A percentile compares a stretch with the other conserved stretches of the same genome.
These are phyloP conservation scores for Blastomyces emzantsi DNA, from an alignment of 2,329 filamentous ascomycete species.

Conservation along the genomic window DNA sequence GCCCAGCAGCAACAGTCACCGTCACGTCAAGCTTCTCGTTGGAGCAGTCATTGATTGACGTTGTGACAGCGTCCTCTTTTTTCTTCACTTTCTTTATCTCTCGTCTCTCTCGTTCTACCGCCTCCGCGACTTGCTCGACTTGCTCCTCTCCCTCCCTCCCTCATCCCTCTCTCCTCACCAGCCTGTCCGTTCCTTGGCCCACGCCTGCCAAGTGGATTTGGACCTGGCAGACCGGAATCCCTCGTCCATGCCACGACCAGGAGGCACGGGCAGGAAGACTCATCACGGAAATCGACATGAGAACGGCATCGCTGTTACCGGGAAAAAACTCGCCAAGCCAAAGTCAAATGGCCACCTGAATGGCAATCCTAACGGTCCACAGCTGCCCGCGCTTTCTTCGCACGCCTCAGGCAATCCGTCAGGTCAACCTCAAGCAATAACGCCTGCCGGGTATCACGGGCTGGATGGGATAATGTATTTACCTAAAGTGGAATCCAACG, in stretches of 20 bases:
- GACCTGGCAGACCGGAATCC: constrained; percentile 33
- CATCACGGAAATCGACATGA: constrained; percentile 71
- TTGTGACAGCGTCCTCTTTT: constrained; percentile 1
- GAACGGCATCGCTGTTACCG: constrained; percentile 73
- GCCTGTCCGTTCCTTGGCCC: constrained; percentile 32
- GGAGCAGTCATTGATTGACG: neutral
- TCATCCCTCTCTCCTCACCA: constrained; percentile 1
- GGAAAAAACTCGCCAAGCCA: constrained; percentile 56
- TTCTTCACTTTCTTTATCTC: neutral
- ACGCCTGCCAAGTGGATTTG: constrained; percentile 42
- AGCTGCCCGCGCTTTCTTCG: constrained; percentile 31
- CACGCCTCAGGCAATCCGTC: constrained; percentile 32
- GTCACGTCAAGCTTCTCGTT: neutral
- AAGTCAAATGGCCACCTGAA: constrained; percentile 49
- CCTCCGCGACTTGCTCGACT: neutral
- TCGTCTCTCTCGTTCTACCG: neutral
- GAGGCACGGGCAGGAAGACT: constrained; percentile 45
- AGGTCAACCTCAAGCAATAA: constrained; percentile 19
- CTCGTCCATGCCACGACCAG: constrained; percentile 44
- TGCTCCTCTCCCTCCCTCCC: neutral
- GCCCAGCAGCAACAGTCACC: neutral
- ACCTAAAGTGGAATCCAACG: constrained; percentile 29
- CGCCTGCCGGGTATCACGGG: constrained; percentile 21
- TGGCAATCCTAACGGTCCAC: constrained; percentile 39
- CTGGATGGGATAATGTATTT: constrained; percentile 24